Conservation (phyloP, 495 filamentous ascomycete genomes). For the Pseudevernia furfuracea region DNA sequence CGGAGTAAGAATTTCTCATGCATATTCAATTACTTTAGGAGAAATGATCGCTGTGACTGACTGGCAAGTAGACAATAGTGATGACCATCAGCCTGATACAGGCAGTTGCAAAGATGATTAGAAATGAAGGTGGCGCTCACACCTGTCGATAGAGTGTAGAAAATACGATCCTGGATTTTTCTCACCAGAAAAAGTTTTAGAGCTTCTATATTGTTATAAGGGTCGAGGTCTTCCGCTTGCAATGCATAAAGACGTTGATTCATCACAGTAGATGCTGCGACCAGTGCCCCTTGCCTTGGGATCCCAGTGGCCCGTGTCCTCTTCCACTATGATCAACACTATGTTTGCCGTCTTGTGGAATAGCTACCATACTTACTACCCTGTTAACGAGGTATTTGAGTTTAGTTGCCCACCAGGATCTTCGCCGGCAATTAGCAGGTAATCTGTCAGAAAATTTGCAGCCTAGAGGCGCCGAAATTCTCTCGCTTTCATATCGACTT, state of each 20-base stretch:
- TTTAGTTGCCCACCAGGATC: neutral
- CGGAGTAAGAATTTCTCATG: constrained; percentile 36
- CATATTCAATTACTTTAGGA: neutral
- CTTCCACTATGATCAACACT: neutral
- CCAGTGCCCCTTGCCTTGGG: neutral
- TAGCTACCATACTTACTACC: neutral
- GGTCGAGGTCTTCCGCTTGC: neutral
- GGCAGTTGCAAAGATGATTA: constrained; percentile 58
- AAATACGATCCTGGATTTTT: neutral
- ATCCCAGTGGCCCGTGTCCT: neutral
- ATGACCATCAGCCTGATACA: constrained; percentile 78
- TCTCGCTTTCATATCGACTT: no score
- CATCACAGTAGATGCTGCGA: neutral
- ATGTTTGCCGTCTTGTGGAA: neutral
- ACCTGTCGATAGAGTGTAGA: neutral
- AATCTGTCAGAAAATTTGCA: neutral
- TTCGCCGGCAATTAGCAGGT: neutral
- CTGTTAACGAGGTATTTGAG: neutral
- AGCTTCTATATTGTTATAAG: neutral
- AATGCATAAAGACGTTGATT: neutral
- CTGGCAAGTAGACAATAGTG: constrained; percentile 41
- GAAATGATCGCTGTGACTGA: neutral
- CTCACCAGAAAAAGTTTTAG: neutral
- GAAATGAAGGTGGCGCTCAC: constrained; percentile 16
- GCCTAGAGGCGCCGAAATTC: neutral